Percentiles rank a stretch among this genome's conserved stretches.
Evolutionary conservation across 495 filamentous ascomycete species (phyloP).

Genomic region (Physcia stellaris): DNA sequence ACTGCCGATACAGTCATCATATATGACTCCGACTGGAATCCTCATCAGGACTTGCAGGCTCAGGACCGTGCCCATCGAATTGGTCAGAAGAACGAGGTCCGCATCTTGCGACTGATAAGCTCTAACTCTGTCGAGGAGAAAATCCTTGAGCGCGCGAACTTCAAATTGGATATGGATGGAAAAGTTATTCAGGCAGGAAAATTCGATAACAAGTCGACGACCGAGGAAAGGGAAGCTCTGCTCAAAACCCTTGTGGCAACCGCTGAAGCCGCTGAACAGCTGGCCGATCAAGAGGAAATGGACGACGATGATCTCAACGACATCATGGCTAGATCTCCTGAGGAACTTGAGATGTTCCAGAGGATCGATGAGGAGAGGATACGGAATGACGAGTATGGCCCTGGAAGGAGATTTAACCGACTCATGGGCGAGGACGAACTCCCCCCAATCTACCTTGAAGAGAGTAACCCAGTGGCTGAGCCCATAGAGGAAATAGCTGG

Average conservation of each 20-base stretch:
- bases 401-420: constrained; percentile 48
- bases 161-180: constrained; percentile 97
- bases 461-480: constrained; percentile 70
- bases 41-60: constrained; percentile 96
- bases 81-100: constrained; percentile 98
- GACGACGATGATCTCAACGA: constrained; percentile 94
- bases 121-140: constrained; percentile 97
- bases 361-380: constrained; percentile 64
- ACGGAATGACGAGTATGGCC: constrained; percentile 54
- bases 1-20: constrained; percentile 98
- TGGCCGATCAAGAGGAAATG: constrained; percentile 78
- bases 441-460: constrained; percentile 82
- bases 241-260: constrained; percentile 81
- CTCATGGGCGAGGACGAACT: constrained; percentile 81
- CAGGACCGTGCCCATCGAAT: constrained; percentile 99
- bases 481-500: constrained; percentile 63
- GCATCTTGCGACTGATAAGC: constrained; percentile 87
- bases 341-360: constrained; percentile 56
- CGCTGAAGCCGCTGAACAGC: constrained; percentile 71
- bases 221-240: constrained; percentile 94
- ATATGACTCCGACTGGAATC: constrained; percentile 99
- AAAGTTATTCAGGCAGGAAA: constrained; percentile 99
- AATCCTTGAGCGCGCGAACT: constrained; percentile 92
- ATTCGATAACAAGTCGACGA: constrained; percentile 98
- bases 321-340: constrained; percentile 66